These are phyloP conservation scores for Boletus vermiculosoides DNA, from an alignment of 768 basidiomycete genomes.

Conservation along the genomic window DNA sequence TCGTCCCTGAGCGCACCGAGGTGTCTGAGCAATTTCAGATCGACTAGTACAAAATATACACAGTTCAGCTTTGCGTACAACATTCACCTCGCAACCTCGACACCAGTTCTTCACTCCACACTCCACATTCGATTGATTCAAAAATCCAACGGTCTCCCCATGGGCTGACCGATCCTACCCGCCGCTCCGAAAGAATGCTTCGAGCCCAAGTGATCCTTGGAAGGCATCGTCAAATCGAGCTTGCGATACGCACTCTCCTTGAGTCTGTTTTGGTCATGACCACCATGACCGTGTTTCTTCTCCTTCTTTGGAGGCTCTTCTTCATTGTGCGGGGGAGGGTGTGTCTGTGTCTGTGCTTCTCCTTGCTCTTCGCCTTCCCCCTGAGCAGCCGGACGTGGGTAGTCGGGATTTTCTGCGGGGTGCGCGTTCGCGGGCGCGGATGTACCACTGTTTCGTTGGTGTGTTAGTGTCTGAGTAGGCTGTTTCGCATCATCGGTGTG, in stretches of 20 bases:
- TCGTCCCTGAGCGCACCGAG: background rate
- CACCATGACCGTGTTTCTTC: slow-evolving; percentile 40
- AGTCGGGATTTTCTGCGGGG: slow-evolving; percentile 37
- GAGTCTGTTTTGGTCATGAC: slow-evolving; percentile 45
- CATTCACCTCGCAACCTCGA: background rate
- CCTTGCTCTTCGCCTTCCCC: slow-evolving; percentile 33
- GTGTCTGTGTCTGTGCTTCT: slow-evolving; percentile 3
- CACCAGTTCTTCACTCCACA: background rate
- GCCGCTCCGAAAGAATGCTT: slow-evolving; percentile 42
- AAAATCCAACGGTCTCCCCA: slow-evolving; percentile 41
- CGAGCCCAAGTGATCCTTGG: slow-evolving; percentile 37
- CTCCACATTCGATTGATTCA: slow-evolving; percentile 22
- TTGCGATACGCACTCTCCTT: slow-evolving; percentile 47
- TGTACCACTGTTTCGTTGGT: background rate
- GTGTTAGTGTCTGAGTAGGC: background rate
- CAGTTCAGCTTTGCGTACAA: slow-evolving; percentile 9
- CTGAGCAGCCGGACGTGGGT: slow-evolving; percentile 52
- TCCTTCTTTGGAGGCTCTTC: slow-evolving; percentile 50
- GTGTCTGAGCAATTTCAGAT: slow-evolving; percentile 3
- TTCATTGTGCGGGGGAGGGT: slow-evolving; percentile 41
- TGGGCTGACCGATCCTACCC: slow-evolving; percentile 59
- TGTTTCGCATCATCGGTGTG: too few species aligned
- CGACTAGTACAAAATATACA: slow-evolving; percentile 24
- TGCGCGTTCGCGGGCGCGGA: slow-evolving; percentile 8
- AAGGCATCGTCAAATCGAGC: slow-evolving; percentile 47